Evolutionary conservation across 768 basidiomycete genomes (phyloP).

Genomic region (Strobilomyces dryophilus): DNA sequence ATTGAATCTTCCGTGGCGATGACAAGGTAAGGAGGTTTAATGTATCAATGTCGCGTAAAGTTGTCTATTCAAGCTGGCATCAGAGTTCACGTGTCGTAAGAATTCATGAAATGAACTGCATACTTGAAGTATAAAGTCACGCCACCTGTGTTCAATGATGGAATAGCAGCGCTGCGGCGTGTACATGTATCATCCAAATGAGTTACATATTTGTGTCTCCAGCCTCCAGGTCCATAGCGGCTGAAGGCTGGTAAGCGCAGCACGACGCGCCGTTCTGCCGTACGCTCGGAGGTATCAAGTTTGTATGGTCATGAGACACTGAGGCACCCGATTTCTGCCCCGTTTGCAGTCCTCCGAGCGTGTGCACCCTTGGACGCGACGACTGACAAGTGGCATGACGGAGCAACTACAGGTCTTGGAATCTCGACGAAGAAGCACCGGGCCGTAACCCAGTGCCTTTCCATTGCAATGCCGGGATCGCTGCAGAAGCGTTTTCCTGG

Average conservation of each 20-base stretch:
- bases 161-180: too few species aligned
- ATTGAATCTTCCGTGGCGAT: slow-evolving; percentile 6
- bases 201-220: too few species aligned
- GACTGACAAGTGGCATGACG: not conserved
- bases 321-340: not conserved
- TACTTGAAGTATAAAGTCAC: not conserved
- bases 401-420: too few species aligned
- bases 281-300: not conserved
- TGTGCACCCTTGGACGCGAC: not conserved
- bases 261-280: not conserved
- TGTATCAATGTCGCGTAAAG: not conserved
- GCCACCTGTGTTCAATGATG: not conserved
- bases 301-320: not conserved
- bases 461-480: slow-evolving; percentile 1
- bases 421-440: not conserved
- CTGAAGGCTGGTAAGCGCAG: not conserved
- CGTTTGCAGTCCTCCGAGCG: not conserved
- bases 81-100: not conserved
- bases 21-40: not conserved
- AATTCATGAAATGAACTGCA: not conserved
- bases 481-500: slow-evolving; percentile 1
- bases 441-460: not conserved
- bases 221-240: not conserved
- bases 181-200: not conserved
- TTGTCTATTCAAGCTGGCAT: not conserved